Percentiles rank a stretch among this genome's conserved stretches.
These are phyloP conservation scores for Kwoniella bestiolae DNA, from an alignment of 768 basidiomycete species.

Conservation along the genomic window DNA sequence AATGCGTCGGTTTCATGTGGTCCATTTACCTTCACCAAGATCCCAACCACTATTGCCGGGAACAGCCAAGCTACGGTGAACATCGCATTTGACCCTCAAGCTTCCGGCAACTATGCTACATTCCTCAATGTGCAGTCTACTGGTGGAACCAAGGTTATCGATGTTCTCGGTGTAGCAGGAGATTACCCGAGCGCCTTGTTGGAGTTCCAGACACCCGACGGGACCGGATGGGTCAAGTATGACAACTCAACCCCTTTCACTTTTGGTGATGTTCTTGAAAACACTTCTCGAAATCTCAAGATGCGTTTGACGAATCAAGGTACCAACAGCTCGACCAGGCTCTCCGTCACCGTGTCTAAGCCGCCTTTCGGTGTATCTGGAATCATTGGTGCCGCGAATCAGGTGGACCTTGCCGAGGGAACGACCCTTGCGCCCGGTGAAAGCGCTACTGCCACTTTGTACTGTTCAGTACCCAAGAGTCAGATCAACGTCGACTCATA, in stretches of 20 bases:
- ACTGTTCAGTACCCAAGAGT: slow-evolving; percentile 21
- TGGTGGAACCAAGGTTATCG: slow-evolving; percentile 13
- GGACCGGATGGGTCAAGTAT: slow-evolving; percentile 20
- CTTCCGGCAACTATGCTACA: slow-evolving; percentile 20
- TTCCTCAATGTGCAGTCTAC: slow-evolving; percentile 19
- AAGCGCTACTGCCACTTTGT: slow-evolving; percentile 20
- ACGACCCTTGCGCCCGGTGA: slow-evolving; percentile 20
- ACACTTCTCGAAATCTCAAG: slow-evolving; percentile 20
- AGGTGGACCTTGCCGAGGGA: slow-evolving; percentile 22
- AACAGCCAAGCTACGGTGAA: slow-evolving; percentile 20
- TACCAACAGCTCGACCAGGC: slow-evolving; percentile 13
- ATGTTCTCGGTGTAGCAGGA: slow-evolving; percentile 17
- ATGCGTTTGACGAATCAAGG: slow-evolving; percentile 18
- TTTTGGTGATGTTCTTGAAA: slow-evolving; percentile 21
- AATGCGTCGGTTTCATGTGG: slow-evolving; percentile 11
- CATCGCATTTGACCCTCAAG: slow-evolving; percentile 13
- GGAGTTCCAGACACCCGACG: slow-evolving; percentile 22
- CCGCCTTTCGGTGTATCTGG: slow-evolving; percentile 22
- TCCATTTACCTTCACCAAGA: slow-evolving; percentile 17
- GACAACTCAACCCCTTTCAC: slow-evolving; percentile 20
- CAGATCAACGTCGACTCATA: slow-evolving; percentile 21
- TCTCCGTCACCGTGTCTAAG: slow-evolving; percentile 22
- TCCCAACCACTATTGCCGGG: slow-evolving; percentile 10
- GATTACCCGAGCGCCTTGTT: slow-evolving; percentile 17
- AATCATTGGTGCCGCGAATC: slow-evolving; percentile 22